These are phyloP conservation scores for Annona cherimola DNA, from an alignment of 164 flowering plant species.

Conservation along the genomic window DNA sequence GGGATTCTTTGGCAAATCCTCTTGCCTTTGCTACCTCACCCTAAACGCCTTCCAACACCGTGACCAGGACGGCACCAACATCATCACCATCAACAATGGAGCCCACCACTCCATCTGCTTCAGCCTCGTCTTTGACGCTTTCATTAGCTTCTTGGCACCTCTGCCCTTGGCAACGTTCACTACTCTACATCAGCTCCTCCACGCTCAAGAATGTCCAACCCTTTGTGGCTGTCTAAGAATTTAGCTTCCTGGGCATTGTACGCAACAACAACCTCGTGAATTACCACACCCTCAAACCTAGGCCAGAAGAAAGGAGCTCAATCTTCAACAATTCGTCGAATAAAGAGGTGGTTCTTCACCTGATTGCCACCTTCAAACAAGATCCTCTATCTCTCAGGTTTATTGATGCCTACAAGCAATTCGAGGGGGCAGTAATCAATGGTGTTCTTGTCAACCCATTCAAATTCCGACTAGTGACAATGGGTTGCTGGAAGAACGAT, in stretches of 20 bases:
- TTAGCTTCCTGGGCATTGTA: constrained; percentile 92
- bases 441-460: constrained; percentile 84
- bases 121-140: constrained; percentile 84
- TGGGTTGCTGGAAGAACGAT: constrained; percentile 90
- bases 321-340: constrained; percentile 83
- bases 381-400: constrained; percentile 70
- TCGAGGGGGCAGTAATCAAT: constrained; percentile 81
- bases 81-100: constrained; percentile 50
- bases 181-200: constrained; percentile 85
- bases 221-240: constrained; percentile 78
- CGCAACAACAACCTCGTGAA: constrained; percentile 91
- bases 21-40: constrained; percentile 75
- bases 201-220: constrained; percentile 93
- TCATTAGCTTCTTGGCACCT: constrained; percentile 61
- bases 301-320: constrained; percentile 74
- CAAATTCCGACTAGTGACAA: constrained; percentile 84
- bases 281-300: constrained; percentile 47
- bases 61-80: constrained; percentile 95
- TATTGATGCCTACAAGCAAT: constrained; percentile 75
- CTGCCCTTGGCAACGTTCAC: constrained; percentile 84
- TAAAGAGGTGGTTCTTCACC: constrained; percentile 88
- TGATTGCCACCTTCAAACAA: constrained; percentile 70
- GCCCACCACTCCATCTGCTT: constrained; percentile 66
- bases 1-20: constrained; percentile 85
- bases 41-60: constrained; percentile 93